Evolutionary conservation across 495 filamentous ascomycete species (phyloP).

Genomic region (Aspergillus affinis): DNA sequence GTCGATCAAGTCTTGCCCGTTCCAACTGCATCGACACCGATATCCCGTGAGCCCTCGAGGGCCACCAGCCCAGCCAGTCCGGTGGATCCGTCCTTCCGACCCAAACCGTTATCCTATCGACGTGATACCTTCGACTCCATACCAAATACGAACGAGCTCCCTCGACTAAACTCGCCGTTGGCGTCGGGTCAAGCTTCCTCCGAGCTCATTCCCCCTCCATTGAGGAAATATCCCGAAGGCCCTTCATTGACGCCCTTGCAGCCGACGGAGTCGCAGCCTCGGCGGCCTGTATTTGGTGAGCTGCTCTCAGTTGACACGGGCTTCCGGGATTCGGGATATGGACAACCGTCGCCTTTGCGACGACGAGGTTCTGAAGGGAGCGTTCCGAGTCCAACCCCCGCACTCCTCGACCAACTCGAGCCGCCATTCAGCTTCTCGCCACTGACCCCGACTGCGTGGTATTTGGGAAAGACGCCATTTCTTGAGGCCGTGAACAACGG

Average conservation of each 20-base stretch:
- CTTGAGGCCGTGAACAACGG: slow-evolving; percentile 46
- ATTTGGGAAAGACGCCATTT: slow-evolving; percentile 47
- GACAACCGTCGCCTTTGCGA: slow-evolving; percentile 36
- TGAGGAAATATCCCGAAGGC: slow-evolving; percentile 4
- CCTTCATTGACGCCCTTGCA: slow-evolving; percentile 6
- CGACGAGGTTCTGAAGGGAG: slow-evolving; percentile 56
- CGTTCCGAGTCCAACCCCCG: slow-evolving; percentile 52
- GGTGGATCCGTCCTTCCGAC: slow-evolving; percentile 24
- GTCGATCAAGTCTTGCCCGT: slow-evolving; percentile 53
- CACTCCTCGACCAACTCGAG: slow-evolving; percentile 45
- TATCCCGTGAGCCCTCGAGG: slow-evolving; percentile 31
- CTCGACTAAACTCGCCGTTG: slow-evolving; percentile 18
- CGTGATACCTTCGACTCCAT: slow-evolving; percentile 26
- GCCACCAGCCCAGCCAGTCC: slow-evolving; percentile 35
- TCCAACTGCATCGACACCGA: slow-evolving; percentile 28
- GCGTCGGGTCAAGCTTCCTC: slow-evolving; percentile 4
- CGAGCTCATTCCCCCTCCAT: slow-evolving; percentile 7
- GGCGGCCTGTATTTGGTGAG: slow-evolving; percentile 53
- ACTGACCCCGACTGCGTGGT: slow-evolving; percentile 58
- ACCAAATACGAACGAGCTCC: slow-evolving; percentile 1
- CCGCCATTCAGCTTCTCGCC: slow-evolving; percentile 38
- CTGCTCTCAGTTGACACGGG: slow-evolving; percentile 41
- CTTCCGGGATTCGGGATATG: slow-evolving; percentile 40
- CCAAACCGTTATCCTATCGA: slow-evolving; percentile 30
- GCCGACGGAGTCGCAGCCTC: slow-evolving; percentile 22